A percentile compares a stretch with the other conserved stretches of the same genome.
phyloP scores from a whole-genome alignment of 139 green algal genomes.

The Asterochloris sp. region DNA sequence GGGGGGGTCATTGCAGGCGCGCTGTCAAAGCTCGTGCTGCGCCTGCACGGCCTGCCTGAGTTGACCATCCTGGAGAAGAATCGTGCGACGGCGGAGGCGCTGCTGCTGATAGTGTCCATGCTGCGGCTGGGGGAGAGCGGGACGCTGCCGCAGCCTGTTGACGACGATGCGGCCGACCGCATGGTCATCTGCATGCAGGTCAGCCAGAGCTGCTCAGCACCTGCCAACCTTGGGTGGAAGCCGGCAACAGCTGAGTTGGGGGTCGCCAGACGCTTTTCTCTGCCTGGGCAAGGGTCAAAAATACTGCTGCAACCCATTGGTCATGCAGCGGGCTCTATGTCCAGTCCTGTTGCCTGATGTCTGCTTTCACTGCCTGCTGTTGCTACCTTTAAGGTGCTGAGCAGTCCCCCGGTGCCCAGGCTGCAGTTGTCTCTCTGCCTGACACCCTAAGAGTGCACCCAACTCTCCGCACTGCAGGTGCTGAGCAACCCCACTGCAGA shows the following conservation, averaged over 20 bases:
- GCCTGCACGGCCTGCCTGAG: constrained; percentile 50
- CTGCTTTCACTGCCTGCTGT: no score
- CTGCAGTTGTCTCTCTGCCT: no score
- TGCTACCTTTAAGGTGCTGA: no score
- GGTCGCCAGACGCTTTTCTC: no score
- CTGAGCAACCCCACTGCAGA: constrained; percentile 41
- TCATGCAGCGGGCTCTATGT: no score
- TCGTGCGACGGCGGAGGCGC: constrained; percentile 53
- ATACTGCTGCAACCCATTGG: no score
- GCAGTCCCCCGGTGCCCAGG: no score
- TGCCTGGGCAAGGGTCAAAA: no score
- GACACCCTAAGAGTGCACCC: no score
- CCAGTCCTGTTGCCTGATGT: no score
- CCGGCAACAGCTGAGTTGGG: background rate
- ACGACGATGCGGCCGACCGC: constrained; percentile 82
- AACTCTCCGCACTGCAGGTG: constrained; percentile 30
- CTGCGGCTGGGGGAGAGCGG: constrained; percentile 77
- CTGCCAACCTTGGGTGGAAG: background rate
- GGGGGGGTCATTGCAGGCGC: constrained; percentile 67
- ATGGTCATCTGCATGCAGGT: constrained; percentile 58
- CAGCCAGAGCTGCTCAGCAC: background rate
- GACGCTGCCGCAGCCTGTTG: constrained; percentile 43
- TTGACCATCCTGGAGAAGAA: constrained; percentile 40
- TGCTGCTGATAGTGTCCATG: constrained; percentile 83
- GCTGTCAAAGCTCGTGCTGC: constrained; percentile 91